Evolutionary conservation across 805 yeast species (phyloP).

Genomic region (Candida corydali): DNA sequence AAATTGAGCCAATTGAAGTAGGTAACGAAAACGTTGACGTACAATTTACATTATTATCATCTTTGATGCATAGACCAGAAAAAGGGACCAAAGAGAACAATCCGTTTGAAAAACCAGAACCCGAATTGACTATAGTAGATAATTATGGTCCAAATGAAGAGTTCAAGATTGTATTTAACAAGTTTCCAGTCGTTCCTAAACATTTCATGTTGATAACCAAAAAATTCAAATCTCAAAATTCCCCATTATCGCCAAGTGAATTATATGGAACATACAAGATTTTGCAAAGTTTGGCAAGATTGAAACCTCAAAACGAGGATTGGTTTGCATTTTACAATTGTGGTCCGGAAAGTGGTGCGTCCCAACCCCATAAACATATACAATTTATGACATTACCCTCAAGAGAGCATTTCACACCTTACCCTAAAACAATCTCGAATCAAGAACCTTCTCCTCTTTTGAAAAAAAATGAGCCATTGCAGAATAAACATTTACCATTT

Average conservation of each 20-base stretch:
- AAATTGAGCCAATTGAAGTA: slow-evolving; percentile 20
- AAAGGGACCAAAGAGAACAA: slow-evolving; percentile 42
- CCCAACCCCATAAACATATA: slow-evolving; percentile 88
- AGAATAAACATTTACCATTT: slow-evolving; percentile 60
- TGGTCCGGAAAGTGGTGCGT: slow-evolving; percentile 89
- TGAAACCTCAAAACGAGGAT: slow-evolving; percentile 30
- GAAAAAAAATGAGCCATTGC: slow-evolving; percentile 26
- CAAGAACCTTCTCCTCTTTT: slow-evolving; percentile 28
- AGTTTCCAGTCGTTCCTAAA: slow-evolving; percentile 76
- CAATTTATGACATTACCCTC: slow-evolving; percentile 77
- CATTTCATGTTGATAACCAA: slow-evolving; percentile 81
- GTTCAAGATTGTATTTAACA: slow-evolving; percentile 68
- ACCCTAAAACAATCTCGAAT: slow-evolving; percentile 47
- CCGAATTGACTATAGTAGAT: slow-evolving; percentile 59
- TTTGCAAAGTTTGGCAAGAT: slow-evolving; percentile 44
- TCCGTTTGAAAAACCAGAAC: slow-evolving; percentile 82
- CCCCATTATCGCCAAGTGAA: slow-evolving; percentile 71
- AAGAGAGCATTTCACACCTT: slow-evolving; percentile 42
- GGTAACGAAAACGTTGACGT: slow-evolving; percentile 16
- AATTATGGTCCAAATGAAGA: slow-evolving; percentile 50
- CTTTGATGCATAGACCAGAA: slow-evolving; percentile 38
- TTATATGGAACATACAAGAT: slow-evolving; percentile 55
- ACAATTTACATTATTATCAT: slow-evolving; percentile 28
- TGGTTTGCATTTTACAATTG: slow-evolving; percentile 86
- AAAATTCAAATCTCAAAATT: slow-evolving; percentile 63